phyloP scores from a whole-genome alignment of 495 filamentous ascomycete species.

The Penicillium pulvis region DNA sequence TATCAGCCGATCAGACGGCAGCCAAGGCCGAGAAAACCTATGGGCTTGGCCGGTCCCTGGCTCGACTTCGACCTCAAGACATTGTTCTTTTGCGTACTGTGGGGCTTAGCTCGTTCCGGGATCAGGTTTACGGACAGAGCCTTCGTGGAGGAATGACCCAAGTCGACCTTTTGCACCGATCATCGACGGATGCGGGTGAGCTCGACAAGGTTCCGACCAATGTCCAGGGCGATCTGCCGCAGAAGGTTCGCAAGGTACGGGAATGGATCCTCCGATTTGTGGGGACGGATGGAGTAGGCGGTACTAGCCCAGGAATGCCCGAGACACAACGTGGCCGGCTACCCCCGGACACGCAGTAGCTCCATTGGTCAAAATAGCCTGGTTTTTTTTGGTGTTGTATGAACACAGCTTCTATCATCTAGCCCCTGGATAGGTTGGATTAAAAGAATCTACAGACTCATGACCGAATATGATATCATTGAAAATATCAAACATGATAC shows the following conservation, averaged over 20 bases:
- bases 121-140: constrained; percentile 76
- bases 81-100: constrained; percentile 76
- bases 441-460: neutral
- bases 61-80: constrained; percentile 63
- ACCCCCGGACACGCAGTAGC: constrained; percentile 53
- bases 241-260: constrained; percentile 66
- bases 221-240: constrained; percentile 49
- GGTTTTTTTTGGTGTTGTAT: neutral
- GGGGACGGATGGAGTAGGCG: constrained; percentile 47
- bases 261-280: constrained; percentile 79
- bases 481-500: neutral
- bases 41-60: constrained; percentile 46
- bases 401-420: neutral
- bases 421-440: neutral
- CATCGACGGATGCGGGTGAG: constrained; percentile 41
- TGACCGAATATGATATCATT: neutral
- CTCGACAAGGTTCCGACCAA: constrained; percentile 30
- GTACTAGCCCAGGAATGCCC: constrained; percentile 31
- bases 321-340: constrained; percentile 38
- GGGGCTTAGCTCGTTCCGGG: constrained; percentile 70
- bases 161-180: constrained; percentile 66
- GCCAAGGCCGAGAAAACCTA: constrained; percentile 27
- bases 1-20: constrained; percentile 8
- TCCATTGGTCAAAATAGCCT: neutral
- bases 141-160: constrained; percentile 69